Base-by-base conservation (phyloP, 495 filamentous ascomycete species). In the Delitschia confertaspora region DNA sequence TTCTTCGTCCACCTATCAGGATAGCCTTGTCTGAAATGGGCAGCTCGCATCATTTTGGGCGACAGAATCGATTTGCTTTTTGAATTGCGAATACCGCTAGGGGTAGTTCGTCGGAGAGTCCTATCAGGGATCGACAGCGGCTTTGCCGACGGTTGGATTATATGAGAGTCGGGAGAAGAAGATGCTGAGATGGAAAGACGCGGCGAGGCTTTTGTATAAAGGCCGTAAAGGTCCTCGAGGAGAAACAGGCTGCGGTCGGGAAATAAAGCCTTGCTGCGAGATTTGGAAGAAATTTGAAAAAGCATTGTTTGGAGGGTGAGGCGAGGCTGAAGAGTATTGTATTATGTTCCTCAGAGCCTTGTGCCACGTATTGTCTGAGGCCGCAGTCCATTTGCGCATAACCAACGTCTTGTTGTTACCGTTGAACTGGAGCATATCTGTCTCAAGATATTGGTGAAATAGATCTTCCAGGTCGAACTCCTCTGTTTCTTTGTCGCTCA, bases 381-480 rank as follows among this genome's bases (percentile, higher is more conserved):
- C 34, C 1, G 18, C 43, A 2, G 51, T 54, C 49, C 58, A 52
- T 31, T 49, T 42, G 22, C 58, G 56, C 8, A 61, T 52, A 52
- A 48, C 49, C 51, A 53, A 56, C 3, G 51, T 56, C 13, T 45
- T 56, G 8, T 37, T 48, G 37, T 37, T 45, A 14, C 49, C 45
- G 31, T 53, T 58, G 43, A 60, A 53, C 14, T 53, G 56, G 46
- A 66, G 62, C 8, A 48, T 53, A 35, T 60, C 60, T 33, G 51
- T 49, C 35, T 66, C 60, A 35, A 65, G 51, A 42, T 63, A 63
- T 34, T 64, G 58, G 26, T 65, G 55, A 60, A 66, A 63, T 54
- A 66, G 58, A 51, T 59, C 55, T 36, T 66, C 60, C 26, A 47
- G 30, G 36, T 61, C 60, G 14, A 59, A 55, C 49, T 47, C 55